Conservation (phyloP, 2,329 filamentous ascomycete species). For the Thyridium curvatum region DNA sequence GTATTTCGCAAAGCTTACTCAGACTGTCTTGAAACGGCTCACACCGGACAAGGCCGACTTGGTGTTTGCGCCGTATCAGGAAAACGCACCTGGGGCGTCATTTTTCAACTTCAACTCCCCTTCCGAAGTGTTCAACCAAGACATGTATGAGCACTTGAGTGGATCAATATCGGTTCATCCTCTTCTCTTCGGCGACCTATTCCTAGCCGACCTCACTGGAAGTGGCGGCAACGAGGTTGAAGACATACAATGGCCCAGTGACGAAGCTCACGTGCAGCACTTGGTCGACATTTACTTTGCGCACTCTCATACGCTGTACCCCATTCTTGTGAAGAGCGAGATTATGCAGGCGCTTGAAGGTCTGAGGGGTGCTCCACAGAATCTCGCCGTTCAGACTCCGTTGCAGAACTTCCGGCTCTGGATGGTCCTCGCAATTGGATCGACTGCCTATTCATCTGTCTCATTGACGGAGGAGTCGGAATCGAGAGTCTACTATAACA, state of each 20-base stretch:
- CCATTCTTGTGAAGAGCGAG: constrained; percentile 28
- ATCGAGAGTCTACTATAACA: constrained; percentile 33
- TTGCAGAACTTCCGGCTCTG: constrained; percentile 33
- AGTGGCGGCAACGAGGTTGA: constrained; percentile 1
- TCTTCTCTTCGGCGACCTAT: constrained; percentile 20
- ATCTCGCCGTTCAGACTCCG: constrained; percentile 20
- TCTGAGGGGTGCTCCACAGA: constrained; percentile 21
- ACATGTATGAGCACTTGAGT: constrained; percentile 14
- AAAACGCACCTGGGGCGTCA: constrained; percentile 5
- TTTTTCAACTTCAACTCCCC: constrained; percentile 17
- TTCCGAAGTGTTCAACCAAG: constrained; percentile 14
- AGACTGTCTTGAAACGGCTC: constrained; percentile 31
- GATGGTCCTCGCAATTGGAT: constrained; percentile 42
- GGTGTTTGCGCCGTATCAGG: constrained; percentile 22
- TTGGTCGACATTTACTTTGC: constrained; percentile 37
- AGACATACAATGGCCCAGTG: constrained; percentile 12
- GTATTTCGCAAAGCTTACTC: constrained; percentile 35
- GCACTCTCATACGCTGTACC: constrained; percentile 39
- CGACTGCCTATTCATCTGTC: constrained; percentile 35
- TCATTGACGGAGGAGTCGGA: constrained; percentile 34
- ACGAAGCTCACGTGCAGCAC: constrained; percentile 18
- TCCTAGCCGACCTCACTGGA: constrained; percentile 15
- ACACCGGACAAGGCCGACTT: constrained; percentile 35
- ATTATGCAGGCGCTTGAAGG: constrained; percentile 23
- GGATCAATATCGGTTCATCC: constrained; percentile 18